phyloP scores from a whole-genome alignment of 1,284 basidiomycete genomes.

The Apiotrichum brassicae region DNA sequence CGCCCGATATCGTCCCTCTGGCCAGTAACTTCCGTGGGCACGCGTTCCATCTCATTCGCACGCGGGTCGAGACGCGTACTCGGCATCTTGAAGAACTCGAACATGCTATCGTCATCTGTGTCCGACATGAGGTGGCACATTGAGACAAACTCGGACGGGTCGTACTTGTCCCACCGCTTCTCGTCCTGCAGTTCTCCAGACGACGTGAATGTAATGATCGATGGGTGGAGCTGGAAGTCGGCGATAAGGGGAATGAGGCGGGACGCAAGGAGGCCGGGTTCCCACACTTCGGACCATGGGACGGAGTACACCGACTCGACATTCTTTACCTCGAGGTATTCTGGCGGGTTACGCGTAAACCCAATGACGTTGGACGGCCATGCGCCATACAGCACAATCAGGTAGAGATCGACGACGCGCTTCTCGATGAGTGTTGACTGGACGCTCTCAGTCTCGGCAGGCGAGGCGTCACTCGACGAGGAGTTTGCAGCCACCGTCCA shows the following conservation, averaged over 20 bases:
- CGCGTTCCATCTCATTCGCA: slow-evolving; percentile 6
- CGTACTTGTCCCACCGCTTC: slow-evolving; percentile 38
- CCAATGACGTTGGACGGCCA: slow-evolving; percentile 45
- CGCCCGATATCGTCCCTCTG: slow-evolving; percentile 11
- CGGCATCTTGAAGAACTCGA: slow-evolving; percentile 24
- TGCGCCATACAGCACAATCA: slow-evolving; percentile 34
- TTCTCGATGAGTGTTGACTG: slow-evolving; percentile 13
- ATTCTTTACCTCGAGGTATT: slow-evolving; percentile 30
- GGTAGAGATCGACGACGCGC: slow-evolving; percentile 26
- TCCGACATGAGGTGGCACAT: slow-evolving; percentile 35
- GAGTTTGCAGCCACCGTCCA: slow-evolving; percentile 26
- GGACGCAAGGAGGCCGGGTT: slow-evolving; percentile 24
- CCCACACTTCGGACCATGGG: slow-evolving; percentile 38
- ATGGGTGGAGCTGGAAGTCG: slow-evolving; percentile 40
- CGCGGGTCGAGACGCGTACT: slow-evolving; percentile 3
- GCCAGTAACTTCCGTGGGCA: background rate
- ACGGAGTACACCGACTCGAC: slow-evolving; percentile 31
- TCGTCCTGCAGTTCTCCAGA: slow-evolving; percentile 35
- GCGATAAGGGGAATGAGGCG: slow-evolving; percentile 31
- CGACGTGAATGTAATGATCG: slow-evolving; percentile 37
- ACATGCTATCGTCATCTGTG: slow-evolving; percentile 23
- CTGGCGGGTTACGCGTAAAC: slow-evolving; percentile 35
- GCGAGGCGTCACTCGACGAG: background rate
- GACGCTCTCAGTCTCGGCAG: background rate
- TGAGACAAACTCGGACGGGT: slow-evolving; percentile 37